These are phyloP conservation scores for Aspergillus melleus DNA, from an alignment of 2,329 filamentous ascomycete species.

Conservation along the genomic window DNA sequence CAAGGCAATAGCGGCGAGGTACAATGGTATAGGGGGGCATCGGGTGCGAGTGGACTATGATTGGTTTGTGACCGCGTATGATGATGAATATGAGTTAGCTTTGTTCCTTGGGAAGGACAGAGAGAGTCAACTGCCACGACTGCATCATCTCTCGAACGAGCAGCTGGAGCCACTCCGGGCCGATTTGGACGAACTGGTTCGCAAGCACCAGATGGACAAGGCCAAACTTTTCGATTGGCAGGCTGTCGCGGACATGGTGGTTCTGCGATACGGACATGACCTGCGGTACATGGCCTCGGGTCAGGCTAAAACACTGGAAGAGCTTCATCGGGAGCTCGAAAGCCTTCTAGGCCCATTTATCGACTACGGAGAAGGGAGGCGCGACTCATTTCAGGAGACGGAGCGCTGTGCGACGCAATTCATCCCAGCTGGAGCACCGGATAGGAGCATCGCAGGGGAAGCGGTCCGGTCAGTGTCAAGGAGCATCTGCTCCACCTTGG, in stretches of 20 bases:
- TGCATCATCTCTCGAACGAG: constrained; percentile 28
- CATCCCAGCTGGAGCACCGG: constrained; percentile 21
- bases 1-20: constrained; percentile 30
- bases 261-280: constrained; percentile 60
- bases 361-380: constrained; percentile 30
- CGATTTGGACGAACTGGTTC: constrained; percentile 49
- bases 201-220: constrained; percentile 28
- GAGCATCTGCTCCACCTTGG: constrained; percentile 34
- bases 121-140: constrained; percentile 40
- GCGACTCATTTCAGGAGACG: constrained; percentile 27
- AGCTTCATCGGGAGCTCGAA: constrained; percentile 30
- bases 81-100: constrained; percentile 37
- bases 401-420: constrained; percentile 38
- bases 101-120: constrained; percentile 26
- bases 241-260: constrained; percentile 63
- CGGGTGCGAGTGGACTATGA: constrained; percentile 51
- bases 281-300: constrained; percentile 44
- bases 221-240: constrained; percentile 61
- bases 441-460: constrained; percentile 22
- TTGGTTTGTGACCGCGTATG: constrained; percentile 50
- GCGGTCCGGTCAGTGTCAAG: constrained; percentile 32
- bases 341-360: constrained; percentile 35
- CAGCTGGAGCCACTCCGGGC: constrained; percentile 40
- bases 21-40: constrained; percentile 34
- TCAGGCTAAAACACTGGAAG: constrained; percentile 20